Base-by-base conservation (phyloP, 176 grass and related monocot species). In the Thalia dealbata region DNA sequence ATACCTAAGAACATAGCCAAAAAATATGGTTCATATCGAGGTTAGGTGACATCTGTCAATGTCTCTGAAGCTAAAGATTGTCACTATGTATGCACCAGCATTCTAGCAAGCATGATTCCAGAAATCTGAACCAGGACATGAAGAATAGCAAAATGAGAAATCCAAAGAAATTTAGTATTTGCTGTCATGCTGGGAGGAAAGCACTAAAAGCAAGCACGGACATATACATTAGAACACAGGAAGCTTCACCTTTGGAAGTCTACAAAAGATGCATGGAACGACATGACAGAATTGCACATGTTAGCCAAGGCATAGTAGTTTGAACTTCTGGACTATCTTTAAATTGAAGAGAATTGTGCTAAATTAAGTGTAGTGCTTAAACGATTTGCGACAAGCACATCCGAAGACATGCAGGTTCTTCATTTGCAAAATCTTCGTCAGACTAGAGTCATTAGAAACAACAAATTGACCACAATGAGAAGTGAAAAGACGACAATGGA, bases 1-100 rank as follows among this genome's bases (percentile, higher is more conserved):
- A 99, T 99, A 69, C 95, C 95, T 99, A 81, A 48, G 78, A 85
- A 79, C 21, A 50, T 82, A 3, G 27, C 28, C 28, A 66, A 66
- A 81, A 82, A 45, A 45, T 23, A 5, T 23, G 13, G 52, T 59
- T 67, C 65, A 84, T 74, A 62, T 21, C 67, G 27, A 1, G 18
- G 54, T 58, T n/a, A 58, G 22, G 7, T 58, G 19, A 3, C 54
- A 58, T 58, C 0, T n/a, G 18, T 3, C 15, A 58, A 58, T 7
- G 18, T 0, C 18, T 58, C 13, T 14, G 26, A 27, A 62, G 60
- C 11, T 25, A 13, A 27, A 62, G 60, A 27, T 29, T 62, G 8
- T 12, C 7, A 13, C 24, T 25, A 64, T 11, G 24, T 32, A 6
- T 26, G 30, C 14, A 32, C 15, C 62, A 35, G 6, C 30, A 18